phyloP scores from a whole-genome alignment of 2,329 filamentous ascomycete species.

The Eurotiales sp. region DNA sequence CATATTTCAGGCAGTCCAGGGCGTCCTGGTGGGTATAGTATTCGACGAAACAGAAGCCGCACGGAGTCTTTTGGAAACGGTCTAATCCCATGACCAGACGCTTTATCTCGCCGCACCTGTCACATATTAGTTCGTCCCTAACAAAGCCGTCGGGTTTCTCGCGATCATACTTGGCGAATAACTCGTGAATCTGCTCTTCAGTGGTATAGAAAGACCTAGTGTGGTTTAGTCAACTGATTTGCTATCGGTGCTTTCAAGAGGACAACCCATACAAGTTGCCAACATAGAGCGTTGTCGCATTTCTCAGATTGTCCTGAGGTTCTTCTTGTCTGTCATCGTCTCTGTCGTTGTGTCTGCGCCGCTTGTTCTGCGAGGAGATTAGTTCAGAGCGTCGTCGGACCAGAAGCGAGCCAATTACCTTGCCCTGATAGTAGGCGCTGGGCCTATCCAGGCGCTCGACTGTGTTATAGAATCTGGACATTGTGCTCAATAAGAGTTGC shows the following conservation, averaged over 20 bases:
- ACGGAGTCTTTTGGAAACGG: slow-evolving; percentile 94
- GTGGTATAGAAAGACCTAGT: slow-evolving; percentile 87
- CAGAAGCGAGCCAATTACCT: no score
- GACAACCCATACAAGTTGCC: slow-evolving; percentile 72
- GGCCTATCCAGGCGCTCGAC: slow-evolving; percentile 91
- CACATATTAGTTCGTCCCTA: no score
- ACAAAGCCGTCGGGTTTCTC: not conserved
- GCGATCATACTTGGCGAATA: slow-evolving; percentile 71
- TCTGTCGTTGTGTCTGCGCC: slow-evolving; percentile 52
- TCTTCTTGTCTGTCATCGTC: slow-evolving; percentile 57
- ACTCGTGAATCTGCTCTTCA: slow-evolving; percentile 96
- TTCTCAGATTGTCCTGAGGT: slow-evolving; percentile 71
- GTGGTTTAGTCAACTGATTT: slow-evolving; percentile 30
- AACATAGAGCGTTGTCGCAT: slow-evolving; percentile 94
- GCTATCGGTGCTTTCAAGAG: not conserved
- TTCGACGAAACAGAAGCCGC: slow-evolving; percentile 98
- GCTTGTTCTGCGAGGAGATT: slow-evolving; percentile 60
- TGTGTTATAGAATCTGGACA: slow-evolving; percentile 49
- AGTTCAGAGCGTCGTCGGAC: slow-evolving; percentile 17
- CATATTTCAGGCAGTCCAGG: slow-evolving; percentile 96
- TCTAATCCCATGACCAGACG: slow-evolving; percentile 96
- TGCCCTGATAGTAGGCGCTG: slow-evolving; percentile 85
- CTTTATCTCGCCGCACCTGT: slow-evolving; percentile 87
- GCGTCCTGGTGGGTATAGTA: slow-evolving; percentile 98
- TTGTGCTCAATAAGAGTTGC: slow-evolving; percentile 12